Conservation (phyloP, 129 eudicot species). For the Escallonia herrerae region DNA sequence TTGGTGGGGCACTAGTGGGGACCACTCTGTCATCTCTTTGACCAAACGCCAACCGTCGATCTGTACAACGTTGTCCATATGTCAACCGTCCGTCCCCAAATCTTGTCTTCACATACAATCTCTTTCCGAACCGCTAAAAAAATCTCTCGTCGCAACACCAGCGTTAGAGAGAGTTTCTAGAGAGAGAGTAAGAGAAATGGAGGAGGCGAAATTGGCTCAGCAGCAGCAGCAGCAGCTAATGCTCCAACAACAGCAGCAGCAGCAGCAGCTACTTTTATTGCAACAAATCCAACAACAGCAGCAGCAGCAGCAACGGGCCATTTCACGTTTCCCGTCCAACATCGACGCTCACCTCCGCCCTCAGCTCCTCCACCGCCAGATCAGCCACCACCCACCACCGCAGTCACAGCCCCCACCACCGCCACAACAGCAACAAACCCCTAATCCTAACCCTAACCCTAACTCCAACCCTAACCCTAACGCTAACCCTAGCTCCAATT, state of each 20-base stretch:
- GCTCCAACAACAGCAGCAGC: conserved; percentile 24
- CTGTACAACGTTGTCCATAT: too few relatives aligned
- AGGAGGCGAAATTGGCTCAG: conserved; percentile 34
- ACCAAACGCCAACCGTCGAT: too few relatives aligned
- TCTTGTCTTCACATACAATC: too few relatives aligned
- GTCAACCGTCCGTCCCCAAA: too few relatives aligned
- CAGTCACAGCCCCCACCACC: conserved; percentile 9
- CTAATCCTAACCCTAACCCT: conserved; percentile 25
- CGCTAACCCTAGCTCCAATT: conserved; percentile 18
- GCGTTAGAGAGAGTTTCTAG: not conserved
- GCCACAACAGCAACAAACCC: conserved; percentile 15
- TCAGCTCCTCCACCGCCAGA: conserved; percentile 20
- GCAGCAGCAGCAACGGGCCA: conserved; percentile 48
- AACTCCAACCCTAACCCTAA: conserved; percentile 28
- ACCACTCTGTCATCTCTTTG: too few relatives aligned
- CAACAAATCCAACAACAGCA: conserved; percentile 44
- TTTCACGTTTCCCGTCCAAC: conserved; percentile 85
- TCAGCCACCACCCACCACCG: conserved; percentile 15
- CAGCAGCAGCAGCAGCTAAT: conserved; percentile 30
- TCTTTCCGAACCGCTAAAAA: too few relatives aligned
- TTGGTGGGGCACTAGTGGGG: too few relatives aligned
- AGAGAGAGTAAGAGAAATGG: conserved; percentile 26
- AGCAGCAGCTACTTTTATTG: conserved; percentile 33
- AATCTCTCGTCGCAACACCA: too few relatives aligned
- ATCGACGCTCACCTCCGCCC: conserved; percentile 78